Evolutionary conservation across 805 yeast species (phyloP).

Genomic region (Hanseniaspora thailandica): DNA sequence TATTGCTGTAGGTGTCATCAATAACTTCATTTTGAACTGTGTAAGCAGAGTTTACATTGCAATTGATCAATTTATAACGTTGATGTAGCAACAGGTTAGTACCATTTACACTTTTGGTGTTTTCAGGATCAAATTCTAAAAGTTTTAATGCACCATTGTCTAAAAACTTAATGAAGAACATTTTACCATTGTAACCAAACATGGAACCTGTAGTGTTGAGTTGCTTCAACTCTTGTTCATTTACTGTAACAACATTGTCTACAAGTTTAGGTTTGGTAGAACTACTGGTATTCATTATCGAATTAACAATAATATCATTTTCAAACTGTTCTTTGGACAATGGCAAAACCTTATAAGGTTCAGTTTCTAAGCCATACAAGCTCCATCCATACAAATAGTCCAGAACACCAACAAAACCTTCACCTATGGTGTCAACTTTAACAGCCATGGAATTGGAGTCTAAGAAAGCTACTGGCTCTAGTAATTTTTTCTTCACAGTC

Average conservation of each 20-base stretch:
- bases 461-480: conserved; percentile 72
- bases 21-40: conserved; percentile 5
- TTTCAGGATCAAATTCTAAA: conserved; percentile 39
- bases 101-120: conserved; percentile 24
- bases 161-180: conserved; percentile 60
- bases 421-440: conserved; percentile 66
- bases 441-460: conserved; percentile 76
- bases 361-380: conserved; percentile 84
- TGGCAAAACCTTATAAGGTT: conserved; percentile 75
- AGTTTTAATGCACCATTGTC: conserved; percentile 44
- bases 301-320: conserved; percentile 51
- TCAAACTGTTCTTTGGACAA: conserved; percentile 62
- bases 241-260: conserved; percentile 51
- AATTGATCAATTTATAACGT: conserved; percentile 2
- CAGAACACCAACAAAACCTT: conserved; percentile 63
- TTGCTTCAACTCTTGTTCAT: conserved; percentile 57
- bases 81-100: conserved; percentile 25
- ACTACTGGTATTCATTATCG: conserved; percentile 4
- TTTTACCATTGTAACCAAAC: conserved; percentile 66
- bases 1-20: conserved; percentile 1
- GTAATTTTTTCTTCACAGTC: conserved; percentile 16
- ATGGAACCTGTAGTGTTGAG: conserved; percentile 75
- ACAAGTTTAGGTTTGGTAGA: neutral
- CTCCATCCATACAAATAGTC: conserved; percentile 63
- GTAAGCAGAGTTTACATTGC: conserved; percentile 1